Conservation (phyloP, 768 basidiomycete genomes). For the Chlorophyllum brunneum region DNA sequence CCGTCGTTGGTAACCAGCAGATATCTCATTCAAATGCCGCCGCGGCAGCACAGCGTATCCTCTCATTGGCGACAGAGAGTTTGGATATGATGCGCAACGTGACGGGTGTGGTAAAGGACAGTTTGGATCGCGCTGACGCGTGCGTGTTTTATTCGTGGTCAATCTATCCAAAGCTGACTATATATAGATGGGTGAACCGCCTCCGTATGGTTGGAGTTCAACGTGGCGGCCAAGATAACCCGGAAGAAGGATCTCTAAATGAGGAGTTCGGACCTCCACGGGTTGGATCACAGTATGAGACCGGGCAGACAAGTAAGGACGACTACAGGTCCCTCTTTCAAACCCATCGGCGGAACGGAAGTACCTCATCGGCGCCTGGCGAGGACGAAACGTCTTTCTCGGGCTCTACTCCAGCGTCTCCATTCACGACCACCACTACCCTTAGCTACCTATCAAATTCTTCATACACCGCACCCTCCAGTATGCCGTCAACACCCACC, state of each 20-base stretch:
- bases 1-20: not conserved
- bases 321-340: slow-evolving; percentile 6
- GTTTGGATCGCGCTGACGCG: slow-evolving; percentile 83
- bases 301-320: not conserved
- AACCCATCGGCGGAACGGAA: slow-evolving; percentile 17
- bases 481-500: slow-evolving; percentile 32
- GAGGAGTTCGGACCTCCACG: slow-evolving; percentile 3
- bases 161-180: slow-evolving; percentile 13
- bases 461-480: slow-evolving; percentile 15
- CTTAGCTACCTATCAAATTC: slow-evolving; percentile 6
- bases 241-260: slow-evolving; percentile 13
- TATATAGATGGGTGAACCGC: slow-evolving; percentile 75
- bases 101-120: slow-evolving; percentile 84
- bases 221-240: slow-evolving; percentile 33
- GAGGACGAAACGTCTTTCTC: slow-evolving; percentile 25
- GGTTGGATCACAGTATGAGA: not conserved
- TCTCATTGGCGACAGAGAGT: slow-evolving; percentile 86
- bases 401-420: slow-evolving; percentile 19
- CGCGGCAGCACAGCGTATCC: slow-evolving; percentile 73
- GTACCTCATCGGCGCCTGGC: slow-evolving; percentile 18
- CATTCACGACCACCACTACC: slow-evolving; percentile 23
- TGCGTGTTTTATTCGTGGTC: slow-evolving; percentile 35
- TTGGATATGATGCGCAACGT: slow-evolving; percentile 90
- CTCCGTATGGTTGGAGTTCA: slow-evolving; percentile 75
- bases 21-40: slow-evolving; percentile 53